Evolutionary conservation across 192 early-diverging fungal genomes (phyloP), one percentile per base, ranked within the genome.

Genomic region (Coemansia sp.): DNA sequence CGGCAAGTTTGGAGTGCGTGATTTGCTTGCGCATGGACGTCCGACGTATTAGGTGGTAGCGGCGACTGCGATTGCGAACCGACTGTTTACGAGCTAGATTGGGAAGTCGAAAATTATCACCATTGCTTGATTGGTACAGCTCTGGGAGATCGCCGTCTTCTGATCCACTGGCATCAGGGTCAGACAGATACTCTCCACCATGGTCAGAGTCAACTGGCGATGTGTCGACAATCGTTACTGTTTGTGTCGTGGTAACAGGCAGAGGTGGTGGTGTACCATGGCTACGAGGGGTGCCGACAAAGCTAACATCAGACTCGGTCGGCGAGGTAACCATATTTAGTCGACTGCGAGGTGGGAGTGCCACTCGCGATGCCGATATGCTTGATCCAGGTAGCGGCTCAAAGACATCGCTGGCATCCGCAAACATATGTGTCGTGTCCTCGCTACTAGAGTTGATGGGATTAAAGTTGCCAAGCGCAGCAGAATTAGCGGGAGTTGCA

Each of bases 51-150:
- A 81, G 13, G 19, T 67, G 68, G 16, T 53, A 59, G 23, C 46
- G 64, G 23, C 37, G 30, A 37, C 43, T 66, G 14, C 65, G 68
- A 10, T 38, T 47, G 44, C 65, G 68, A 10, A 46, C 42, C 8
- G 80, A 74, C 9, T 59, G 68, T 21, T 70, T 66, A 61, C 69
- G 80, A 3, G 75, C 66, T 19, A 77, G 43, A 44, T 77, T 76
- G 30, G 80, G 75, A 7, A 68, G 30, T 6, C 71, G 75, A 66
- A 77, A 74, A 35, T 72, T 68, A 65, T 77, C 79, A 35, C 74
- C 71, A 3, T 67, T 69, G 6, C 63, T 69, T 2, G 69, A 69
- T 5, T 50, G 65, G 35, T 75, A 75, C 7, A 80, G 69, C 59
- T 75, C 73, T 2, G 63, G 38, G 17, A 75, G 58, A 17, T 73